phyloP scores from a whole-genome alignment of 495 filamentous ascomycete genomes.

The Hypoxylon perforatum region DNA sequence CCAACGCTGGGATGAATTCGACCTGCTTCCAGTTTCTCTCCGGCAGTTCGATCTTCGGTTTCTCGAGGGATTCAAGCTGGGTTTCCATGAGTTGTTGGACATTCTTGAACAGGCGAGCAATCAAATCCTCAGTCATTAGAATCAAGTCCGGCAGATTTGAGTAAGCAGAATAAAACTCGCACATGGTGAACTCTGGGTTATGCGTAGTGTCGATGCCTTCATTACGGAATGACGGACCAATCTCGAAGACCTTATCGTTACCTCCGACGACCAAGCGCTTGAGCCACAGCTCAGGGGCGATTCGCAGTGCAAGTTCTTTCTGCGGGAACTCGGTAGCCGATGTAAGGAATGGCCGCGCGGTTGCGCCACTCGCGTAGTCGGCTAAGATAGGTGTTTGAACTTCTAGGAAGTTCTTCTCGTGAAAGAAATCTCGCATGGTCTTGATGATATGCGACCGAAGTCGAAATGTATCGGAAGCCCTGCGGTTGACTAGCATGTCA shows the following conservation, averaged over 20 bases:
- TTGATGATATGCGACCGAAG: constrained; percentile 80
- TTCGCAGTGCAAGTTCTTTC: constrained; percentile 75
- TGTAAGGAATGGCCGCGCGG: constrained; percentile 86
- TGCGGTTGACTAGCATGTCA: constrained; percentile 79
- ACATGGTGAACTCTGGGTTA: constrained; percentile 96
- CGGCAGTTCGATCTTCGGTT: constrained; percentile 60
- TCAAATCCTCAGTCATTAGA: constrained; percentile 73
- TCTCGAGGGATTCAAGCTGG: constrained; percentile 57
- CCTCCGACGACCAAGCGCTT: constrained; percentile 92
- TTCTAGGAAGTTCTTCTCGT: constrained; percentile 78
- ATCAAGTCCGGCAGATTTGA: constrained; percentile 82
- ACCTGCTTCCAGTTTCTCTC: constrained; percentile 66
- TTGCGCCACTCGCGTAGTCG: constrained; percentile 79
- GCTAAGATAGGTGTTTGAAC: constrained; percentile 91
- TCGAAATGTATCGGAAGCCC: constrained; percentile 72
- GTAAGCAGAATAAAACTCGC: constrained; percentile 94
- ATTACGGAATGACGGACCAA: constrained; percentile 93
- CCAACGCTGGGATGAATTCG: constrained; percentile 84
- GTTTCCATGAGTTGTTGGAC: constrained; percentile 61
- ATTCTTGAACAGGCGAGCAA: constrained; percentile 67
- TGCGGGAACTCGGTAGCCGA: constrained; percentile 75
- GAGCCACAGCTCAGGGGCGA: constrained; percentile 95
- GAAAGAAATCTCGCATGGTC: constrained; percentile 77
- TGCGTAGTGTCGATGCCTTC: constrained; percentile 94
- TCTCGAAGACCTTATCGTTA: constrained; percentile 90